Evolutionary conservation across 116 monocot species (phyloP), one percentile per base, ranked within the genome.

Genomic region (Trichopus zeylanicus): DNA sequence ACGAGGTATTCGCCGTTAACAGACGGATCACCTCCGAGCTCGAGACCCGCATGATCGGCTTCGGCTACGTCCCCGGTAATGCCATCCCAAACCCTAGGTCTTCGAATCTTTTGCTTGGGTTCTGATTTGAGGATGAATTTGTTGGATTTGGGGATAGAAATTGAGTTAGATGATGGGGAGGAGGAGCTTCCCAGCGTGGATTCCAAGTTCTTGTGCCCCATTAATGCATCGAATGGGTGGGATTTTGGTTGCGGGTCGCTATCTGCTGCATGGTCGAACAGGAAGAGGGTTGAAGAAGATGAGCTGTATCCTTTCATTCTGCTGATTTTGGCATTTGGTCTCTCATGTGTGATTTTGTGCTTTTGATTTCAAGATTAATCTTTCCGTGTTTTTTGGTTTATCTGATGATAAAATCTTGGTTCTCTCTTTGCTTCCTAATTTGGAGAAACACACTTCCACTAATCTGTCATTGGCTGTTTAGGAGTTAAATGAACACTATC

Each of bases 41-140:
- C 53, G 66, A 89, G 68, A 73, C 78, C 7, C 71, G 73, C 13
- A 69, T 94, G 51, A 59, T 11, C 6, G 23, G 46, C 51, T 76
- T 76, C 21, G 94, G 94, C 25, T 94, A 81, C 49, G 76, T 76
- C 30, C 75, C 85, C 18, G 85, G 85, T 92, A 72, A 65, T 18
- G 28, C 51, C 12, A 15, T 0, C 8, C 24, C 1, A 25, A 62
- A 32, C 48, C 31, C 47, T 10, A 31, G 26, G 11, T 7, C n/a
- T 26, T 53, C 0, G 18, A 15, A 27, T 20, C 19, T 1, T 46
- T 5, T 19, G 13, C 18, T 15, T 30, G 22, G 0, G 7, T 20
- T 20, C 18, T 19, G 31, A 51, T 21, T 24, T 1, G 30, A 16
- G 7, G 26, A 11, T 8, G 4, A 19, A 31, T 21, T 27, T 10